phyloP scores from a whole-genome alignment of 345 rosid genomes.

The Nasturtium officinale region DNA sequence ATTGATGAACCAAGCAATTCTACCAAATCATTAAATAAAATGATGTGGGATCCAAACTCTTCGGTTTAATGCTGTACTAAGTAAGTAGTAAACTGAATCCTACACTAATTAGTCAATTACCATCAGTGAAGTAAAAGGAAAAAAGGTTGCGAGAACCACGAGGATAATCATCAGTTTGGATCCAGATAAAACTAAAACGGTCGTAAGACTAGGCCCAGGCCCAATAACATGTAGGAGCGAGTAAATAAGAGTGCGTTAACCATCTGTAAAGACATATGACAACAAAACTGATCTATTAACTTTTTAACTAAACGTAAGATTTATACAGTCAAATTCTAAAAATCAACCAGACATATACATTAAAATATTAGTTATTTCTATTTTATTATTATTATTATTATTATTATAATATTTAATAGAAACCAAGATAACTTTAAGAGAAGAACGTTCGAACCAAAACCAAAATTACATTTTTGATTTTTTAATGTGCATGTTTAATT shows the following conservation, averaged over 20 bases:
- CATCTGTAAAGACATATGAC: not conserved
- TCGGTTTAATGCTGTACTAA: not conserved
- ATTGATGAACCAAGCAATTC: not conserved
- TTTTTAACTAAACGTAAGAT: not conserved
- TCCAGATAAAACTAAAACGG: not conserved
- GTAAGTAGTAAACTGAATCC: not conserved
- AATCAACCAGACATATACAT: not conserved
- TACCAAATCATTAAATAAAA: not conserved
- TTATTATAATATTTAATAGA: too few relatives aligned
- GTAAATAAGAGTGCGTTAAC: not conserved
- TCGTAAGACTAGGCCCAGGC: not conserved
- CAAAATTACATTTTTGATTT: not conserved
- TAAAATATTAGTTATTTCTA: too few relatives aligned
- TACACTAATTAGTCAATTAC: not conserved
- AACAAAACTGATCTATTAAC: not conserved
- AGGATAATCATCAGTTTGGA: not conserved
- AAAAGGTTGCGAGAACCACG: not conserved
- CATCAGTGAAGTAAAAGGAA: not conserved
- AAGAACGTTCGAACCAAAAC: not conserved
- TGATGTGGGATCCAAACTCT: not conserved
- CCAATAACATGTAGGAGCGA: not conserved
- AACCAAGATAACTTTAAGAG: too few relatives aligned
- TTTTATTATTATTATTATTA: too few relatives aligned
- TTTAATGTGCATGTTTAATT: not conserved
- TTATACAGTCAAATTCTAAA: not conserved